A percentile compares a stretch with the other conserved stretches of the same genome.
phyloP scores from a whole-genome alignment of 2,329 filamentous ascomycete species.

The Colletotrichum sp. region DNA sequence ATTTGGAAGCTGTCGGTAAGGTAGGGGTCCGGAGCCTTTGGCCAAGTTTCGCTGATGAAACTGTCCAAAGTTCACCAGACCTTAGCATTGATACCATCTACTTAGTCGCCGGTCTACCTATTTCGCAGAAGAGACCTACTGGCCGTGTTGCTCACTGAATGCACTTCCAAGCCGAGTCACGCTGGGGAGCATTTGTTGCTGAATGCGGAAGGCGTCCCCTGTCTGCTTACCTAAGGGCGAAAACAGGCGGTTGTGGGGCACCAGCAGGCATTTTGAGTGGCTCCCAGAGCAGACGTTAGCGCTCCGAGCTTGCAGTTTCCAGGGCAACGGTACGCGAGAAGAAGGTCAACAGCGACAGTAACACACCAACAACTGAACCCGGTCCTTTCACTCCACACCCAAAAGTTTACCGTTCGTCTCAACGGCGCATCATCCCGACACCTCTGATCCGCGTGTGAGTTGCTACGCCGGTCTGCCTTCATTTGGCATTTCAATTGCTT shows the following conservation, averaged over 20 bases:
- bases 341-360: slow-evolving; percentile 16
- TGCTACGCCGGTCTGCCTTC: slow-evolving; percentile 6
- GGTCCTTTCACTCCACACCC: slow-evolving; percentile 14
- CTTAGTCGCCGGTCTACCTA: neutral
- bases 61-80: neutral
- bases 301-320: slow-evolving; percentile 1
- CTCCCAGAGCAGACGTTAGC: neutral
- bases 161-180: neutral
- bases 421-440: slow-evolving; percentile 18
- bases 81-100: neutral
- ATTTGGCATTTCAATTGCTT: slow-evolving; percentile 32
- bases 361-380: slow-evolving; percentile 8
- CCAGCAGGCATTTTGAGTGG: neutral
- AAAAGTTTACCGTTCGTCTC: slow-evolving; percentile 18
- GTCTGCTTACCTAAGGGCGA: neutral
- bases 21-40: neutral
- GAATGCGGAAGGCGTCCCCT: neutral
- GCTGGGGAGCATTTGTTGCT: neutral
- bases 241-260: neutral
- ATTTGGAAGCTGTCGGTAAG: neutral
- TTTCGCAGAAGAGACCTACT: neutral
- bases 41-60: neutral
- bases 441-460: slow-evolving; percentile 7
- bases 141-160: neutral
- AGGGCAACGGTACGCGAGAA: slow-evolving; percentile 18